Evolutionary conservation across 2,329 filamentous ascomycete species (phyloP).

Genomic region (Coniochaeta ligniaria): DNA sequence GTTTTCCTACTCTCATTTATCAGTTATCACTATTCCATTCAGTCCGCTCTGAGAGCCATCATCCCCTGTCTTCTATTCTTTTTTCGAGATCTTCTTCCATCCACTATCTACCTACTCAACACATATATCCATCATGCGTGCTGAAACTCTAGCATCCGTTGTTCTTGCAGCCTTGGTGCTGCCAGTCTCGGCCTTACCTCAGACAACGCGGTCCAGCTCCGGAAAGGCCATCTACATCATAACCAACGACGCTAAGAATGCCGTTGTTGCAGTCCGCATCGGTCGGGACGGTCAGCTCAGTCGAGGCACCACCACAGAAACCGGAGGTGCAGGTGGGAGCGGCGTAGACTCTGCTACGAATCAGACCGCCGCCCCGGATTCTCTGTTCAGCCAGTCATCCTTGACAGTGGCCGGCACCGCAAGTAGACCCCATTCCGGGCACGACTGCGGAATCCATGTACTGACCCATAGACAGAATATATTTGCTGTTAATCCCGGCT

Average conservation of each 20-base stretch:
- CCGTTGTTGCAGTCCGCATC: constrained; percentile 42
- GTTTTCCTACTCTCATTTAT: too few relatives aligned
- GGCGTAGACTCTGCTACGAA: neutral
- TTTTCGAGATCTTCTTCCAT: too few relatives aligned
- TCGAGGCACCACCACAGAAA: constrained; percentile 29
- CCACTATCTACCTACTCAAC: too few relatives aligned
- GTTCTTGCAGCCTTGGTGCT: neutral
- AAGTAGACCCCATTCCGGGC: too few relatives aligned
- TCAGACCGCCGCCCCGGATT: constrained; percentile 33
- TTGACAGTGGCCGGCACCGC: too few relatives aligned
- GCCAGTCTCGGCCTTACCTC: neutral
- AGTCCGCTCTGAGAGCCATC: too few relatives aligned
- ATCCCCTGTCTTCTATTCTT: too few relatives aligned
- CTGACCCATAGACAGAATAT: constrained; percentile 40
- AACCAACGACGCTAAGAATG: constrained; percentile 43
- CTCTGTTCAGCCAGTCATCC: constrained; percentile 45
- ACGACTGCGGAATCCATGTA: too few relatives aligned
- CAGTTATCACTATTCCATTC: too few relatives aligned
- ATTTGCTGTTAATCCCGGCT: constrained; percentile 49
- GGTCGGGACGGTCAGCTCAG: constrained; percentile 37
- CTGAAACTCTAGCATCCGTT: too few relatives aligned
- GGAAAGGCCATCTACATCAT: constrained; percentile 47
- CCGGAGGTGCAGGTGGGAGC: constrained; percentile 38
- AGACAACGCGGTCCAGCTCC: too few relatives aligned
- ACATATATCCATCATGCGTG: too few relatives aligned